Base-by-base conservation (phyloP, 2,329 filamentous ascomycete species). In the Alternaria panax region DNA sequence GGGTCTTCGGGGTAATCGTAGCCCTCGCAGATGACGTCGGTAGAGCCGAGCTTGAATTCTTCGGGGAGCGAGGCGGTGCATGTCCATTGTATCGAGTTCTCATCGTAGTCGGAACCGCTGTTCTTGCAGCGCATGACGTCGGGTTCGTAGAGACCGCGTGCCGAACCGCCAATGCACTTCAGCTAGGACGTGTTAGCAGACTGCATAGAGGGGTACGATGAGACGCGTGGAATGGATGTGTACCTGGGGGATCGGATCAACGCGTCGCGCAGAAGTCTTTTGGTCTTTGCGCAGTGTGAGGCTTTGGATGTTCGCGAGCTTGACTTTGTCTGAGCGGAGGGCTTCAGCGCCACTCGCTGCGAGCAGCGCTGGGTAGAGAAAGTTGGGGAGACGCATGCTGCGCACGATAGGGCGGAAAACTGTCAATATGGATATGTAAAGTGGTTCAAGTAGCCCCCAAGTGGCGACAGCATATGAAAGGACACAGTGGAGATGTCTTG, bases 1-100 rank as follows among this genome's bases (percentile, higher is more conserved):
- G 88, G 87, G 76, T 98, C 95, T 46, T 94, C 87, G 0, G 89
- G 80, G 14, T 82, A 84, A 58, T 86, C 82, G 80, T 97, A 98
- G 11, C 95, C 94, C 75, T 99, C 94, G 78, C 95, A 99, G 11
- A 93, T 83, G 55, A 98, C 94, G 63, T 98, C 93, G 11, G 94
- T 97, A 62, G 86, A 85, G 57, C 92, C 93, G 27, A 98, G 87
- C 78, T 89, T 90, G 78, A 89, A 88, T 65, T 89, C 87, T 11
- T 82, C 76, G 0, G 87, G 87, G 1, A 89, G 76, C 3, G 82
- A 81, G 5, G 87, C 86, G n/a, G 87, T 87, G 80, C 94, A 99
- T 27, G 91, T 92, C 94, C 94, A 99, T 80, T 97, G 90, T 36
- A 97, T 85, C 75, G 97, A 91, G 78, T 95, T 88, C 60, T 88